Evolutionary conservation across 345 rosid species (phyloP).

Genomic region (Aethionema arabicum): DNA sequence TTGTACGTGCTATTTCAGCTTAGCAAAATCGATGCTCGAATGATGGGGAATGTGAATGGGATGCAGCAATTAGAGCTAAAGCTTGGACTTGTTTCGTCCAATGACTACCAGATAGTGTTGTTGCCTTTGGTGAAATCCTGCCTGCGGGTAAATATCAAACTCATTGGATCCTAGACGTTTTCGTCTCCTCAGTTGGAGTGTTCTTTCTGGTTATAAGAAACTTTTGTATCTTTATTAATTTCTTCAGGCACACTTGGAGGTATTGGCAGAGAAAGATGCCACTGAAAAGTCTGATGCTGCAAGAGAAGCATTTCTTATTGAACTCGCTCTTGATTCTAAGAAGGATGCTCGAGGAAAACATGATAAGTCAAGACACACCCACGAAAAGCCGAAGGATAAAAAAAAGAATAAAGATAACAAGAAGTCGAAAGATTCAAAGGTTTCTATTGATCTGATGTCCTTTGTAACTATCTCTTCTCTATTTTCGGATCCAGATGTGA

Average conservation of each 20-base stretch:
- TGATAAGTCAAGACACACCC: conserved; percentile 53
- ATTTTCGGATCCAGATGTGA: no score
- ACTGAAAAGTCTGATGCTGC: conserved; percentile 98
- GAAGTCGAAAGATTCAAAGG: conserved; percentile 79
- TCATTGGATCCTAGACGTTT: conserved; percentile 19
- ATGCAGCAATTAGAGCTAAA: conserved; percentile 87
- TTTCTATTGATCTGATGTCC: conserved; percentile 31
- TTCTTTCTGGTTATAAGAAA: conserved; percentile 9
- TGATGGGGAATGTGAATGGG: conserved; percentile 63
- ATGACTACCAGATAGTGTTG: conserved; percentile 65
- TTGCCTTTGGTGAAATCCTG: conserved; percentile 75
- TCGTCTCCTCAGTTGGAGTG: conserved; percentile 6
- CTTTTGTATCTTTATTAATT: conserved; percentile 12
- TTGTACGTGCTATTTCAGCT: conserved; percentile 52
- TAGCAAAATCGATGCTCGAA: conserved; percentile 75
- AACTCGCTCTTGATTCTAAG: conserved; percentile 89
- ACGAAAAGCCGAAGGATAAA: conserved; percentile 82
- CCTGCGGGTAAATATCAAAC: conserved; percentile 65
- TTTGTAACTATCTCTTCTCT: conserved; percentile 5
- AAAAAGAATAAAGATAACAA: conserved; percentile 68
- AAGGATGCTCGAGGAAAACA: conserved; percentile 61
- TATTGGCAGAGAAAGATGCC: conserved; percentile 91
- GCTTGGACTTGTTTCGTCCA: conserved; percentile 66
- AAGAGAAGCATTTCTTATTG: conserved; percentile 86
- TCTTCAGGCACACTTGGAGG: conserved; percentile 79